phyloP scores from a whole-genome alignment of 2,329 filamentous ascomycete genomes.

The Hypoxylon sp. region DNA sequence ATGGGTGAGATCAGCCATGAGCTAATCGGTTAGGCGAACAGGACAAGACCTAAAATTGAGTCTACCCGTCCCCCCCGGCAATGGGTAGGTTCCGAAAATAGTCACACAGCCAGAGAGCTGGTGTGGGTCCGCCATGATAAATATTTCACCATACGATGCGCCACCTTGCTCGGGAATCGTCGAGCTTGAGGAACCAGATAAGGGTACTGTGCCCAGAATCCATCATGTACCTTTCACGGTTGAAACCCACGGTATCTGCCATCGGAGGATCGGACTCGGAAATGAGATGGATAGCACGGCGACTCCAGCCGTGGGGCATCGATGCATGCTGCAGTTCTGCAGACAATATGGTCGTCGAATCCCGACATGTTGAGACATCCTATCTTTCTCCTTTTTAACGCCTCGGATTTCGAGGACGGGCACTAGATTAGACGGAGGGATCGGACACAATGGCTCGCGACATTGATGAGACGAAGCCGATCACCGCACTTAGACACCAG shows the following conservation, averaged over 20 bases:
- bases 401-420: constrained; percentile 7
- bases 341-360: constrained; percentile 10
- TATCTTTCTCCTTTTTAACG: neutral
- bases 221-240: constrained; percentile 3
- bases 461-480: constrained; percentile 22
- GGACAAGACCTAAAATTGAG: constrained; percentile 41
- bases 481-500: neutral
- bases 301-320: constrained; percentile 23
- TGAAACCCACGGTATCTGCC: neutral
- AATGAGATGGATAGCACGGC: constrained; percentile 29
- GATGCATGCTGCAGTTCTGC: constrained; percentile 31
- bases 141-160: constrained; percentile 30
- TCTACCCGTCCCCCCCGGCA: constrained; percentile 25
- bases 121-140: constrained; percentile 24
- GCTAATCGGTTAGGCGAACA: constrained; percentile 28
- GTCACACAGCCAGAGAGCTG: constrained; percentile 22
- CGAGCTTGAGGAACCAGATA: constrained; percentile 5
- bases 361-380: constrained; percentile 21
- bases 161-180: constrained; percentile 11
- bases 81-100: constrained; percentile 33
- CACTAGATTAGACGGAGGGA: constrained; percentile 20
- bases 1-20: constrained; percentile 26
- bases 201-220: constrained; percentile 4
- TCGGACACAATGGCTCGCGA: constrained; percentile 28
- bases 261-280: constrained; percentile 23